These are phyloP conservation scores for Backusella sp. DNA, from an alignment of 192 early-diverging fungal species.

Conservation along the genomic window DNA sequence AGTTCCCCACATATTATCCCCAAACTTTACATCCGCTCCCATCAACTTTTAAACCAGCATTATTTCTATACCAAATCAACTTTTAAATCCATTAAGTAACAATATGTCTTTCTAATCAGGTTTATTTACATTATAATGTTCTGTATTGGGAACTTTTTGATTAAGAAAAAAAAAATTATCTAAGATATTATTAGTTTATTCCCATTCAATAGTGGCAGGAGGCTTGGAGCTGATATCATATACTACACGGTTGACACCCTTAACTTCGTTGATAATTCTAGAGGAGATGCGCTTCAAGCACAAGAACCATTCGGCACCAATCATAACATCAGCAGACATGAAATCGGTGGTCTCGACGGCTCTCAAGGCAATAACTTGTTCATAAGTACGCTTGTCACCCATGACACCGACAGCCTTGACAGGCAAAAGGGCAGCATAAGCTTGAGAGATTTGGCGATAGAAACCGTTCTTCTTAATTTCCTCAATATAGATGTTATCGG, in stretches of 20 bases:
- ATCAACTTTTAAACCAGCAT: not conserved
- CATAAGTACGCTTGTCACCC: slow-evolving; percentile 99
- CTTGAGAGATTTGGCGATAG: slow-evolving; percentile 97
- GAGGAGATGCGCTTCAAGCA: slow-evolving; percentile 90
- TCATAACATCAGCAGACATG: slow-evolving; percentile 92
- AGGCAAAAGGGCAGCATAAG: slow-evolving; percentile 93
- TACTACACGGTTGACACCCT: slow-evolving; percentile 96
- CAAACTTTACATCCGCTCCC: not conserved
- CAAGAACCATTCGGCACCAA: slow-evolving; percentile 39
- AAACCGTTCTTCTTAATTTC: slow-evolving; percentile 98
- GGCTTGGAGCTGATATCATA: slow-evolving; percentile 98
- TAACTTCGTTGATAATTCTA: slow-evolving; percentile 98
- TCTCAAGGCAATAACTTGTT: slow-evolving; percentile 97
- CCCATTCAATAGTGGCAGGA: slow-evolving; percentile 98
- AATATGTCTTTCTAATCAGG: slow-evolving; percentile 1
- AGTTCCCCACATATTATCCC: not conserved
- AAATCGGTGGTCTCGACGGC: slow-evolving; percentile 97
- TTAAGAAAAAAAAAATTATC: not conserved
- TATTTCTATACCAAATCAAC: not conserved
- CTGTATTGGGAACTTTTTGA: not conserved
- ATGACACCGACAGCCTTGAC: slow-evolving; percentile 98
- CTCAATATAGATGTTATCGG: slow-evolving; percentile 98
- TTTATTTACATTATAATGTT: slow-evolving; percentile 7
- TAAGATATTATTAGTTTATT: slow-evolving; percentile 55
- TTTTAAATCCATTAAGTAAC: not conserved